Evolutionary conservation across 495 filamentous ascomycete species (phyloP).

Genomic region (Barbatosphaeria neglecta): DNA sequence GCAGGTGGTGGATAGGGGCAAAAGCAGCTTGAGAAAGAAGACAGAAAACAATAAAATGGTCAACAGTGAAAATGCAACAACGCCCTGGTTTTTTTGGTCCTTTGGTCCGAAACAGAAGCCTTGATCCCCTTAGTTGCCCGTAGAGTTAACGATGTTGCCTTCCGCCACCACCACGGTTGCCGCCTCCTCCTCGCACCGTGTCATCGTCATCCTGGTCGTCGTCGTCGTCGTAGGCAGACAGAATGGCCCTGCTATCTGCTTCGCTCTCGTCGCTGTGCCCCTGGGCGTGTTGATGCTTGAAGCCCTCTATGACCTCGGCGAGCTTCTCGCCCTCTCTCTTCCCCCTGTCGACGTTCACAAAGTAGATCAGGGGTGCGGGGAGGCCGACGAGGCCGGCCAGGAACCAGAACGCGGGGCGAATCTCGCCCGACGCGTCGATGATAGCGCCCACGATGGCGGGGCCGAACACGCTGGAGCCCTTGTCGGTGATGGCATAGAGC

Average conservation of each 20-base stretch:
- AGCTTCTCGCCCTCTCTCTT: conserved; percentile 64
- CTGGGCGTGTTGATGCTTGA: conserved; percentile 15
- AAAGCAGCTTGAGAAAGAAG: too few relatives aligned
- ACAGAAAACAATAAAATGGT: conserved; percentile 7
- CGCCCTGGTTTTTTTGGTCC: too few relatives aligned
- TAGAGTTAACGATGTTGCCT: too few relatives aligned
- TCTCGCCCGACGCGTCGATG: conserved; percentile 80
- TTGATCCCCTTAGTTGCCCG: too few relatives aligned
- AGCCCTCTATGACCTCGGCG: conserved; percentile 53
- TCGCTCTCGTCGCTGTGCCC: conserved; percentile 12
- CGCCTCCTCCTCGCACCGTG: neutral
- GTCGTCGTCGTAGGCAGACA: conserved; percentile 22
- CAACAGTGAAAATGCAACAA: neutral
- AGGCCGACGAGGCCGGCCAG: conserved; percentile 71
- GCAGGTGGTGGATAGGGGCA: too few relatives aligned
- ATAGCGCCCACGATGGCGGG: conserved; percentile 88
- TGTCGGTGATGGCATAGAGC: conserved; percentile 94
- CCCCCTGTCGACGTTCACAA: conserved; percentile 84
- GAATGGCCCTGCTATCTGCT: conserved; percentile 19
- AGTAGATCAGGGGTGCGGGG: conserved; percentile 71
- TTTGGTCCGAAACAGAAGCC: too few relatives aligned
- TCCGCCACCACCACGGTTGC: neutral
- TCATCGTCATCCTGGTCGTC: conserved; percentile 8
- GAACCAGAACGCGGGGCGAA: conserved; percentile 89
- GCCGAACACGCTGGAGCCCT: conserved; percentile 88